A percentile compares a stretch with the other conserved stretches of the same genome.
phyloP scores from a whole-genome alignment of 352 stramenopile species.

The Pythium pyrilobum region DNA sequence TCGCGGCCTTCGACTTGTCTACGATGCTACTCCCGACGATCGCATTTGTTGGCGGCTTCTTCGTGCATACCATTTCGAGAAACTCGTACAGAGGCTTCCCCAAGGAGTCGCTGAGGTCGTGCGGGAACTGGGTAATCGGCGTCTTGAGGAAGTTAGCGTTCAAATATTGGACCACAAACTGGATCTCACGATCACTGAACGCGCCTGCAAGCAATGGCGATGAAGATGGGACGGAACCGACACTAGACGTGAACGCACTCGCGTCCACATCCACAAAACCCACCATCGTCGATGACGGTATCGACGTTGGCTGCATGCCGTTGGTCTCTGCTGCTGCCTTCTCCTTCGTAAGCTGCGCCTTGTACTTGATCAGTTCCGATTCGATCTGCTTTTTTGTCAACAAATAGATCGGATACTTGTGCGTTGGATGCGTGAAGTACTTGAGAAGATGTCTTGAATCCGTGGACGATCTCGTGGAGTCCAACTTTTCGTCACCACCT shows the following conservation, averaged over 20 bases:
- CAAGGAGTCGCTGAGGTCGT: slow-evolving; percentile 66
- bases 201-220: no score
- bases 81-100: slow-evolving; percentile 86
- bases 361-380: slow-evolving; percentile 29
- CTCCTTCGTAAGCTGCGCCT: slow-evolving; percentile 13
- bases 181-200: slow-evolving; percentile 41
- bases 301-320: background rate
- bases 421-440: slow-evolving; percentile 39
- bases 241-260: slow-evolving; percentile 5
- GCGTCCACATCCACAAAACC: slow-evolving; percentile 51
- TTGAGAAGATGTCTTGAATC: background rate
- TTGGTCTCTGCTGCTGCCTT: background rate
- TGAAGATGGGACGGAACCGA: background rate
- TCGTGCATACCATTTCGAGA: slow-evolving; percentile 87
- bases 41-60: slow-evolving; percentile 52
- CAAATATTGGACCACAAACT: slow-evolving; percentile 80
- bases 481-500: background rate
- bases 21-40: slow-evolving; percentile 24
- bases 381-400: slow-evolving; percentile 41
- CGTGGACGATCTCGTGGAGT: slow-evolving; percentile 3
- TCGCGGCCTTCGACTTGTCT: slow-evolving; percentile 20
- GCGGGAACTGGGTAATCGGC: slow-evolving; percentile 62
- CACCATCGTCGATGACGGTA: background rate
- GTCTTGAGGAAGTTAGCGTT: slow-evolving; percentile 77
- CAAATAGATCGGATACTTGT: slow-evolving; percentile 58